Conservation (phyloP, 2,329 filamentous ascomycete species). For the Fusarium buharicum region DNA sequence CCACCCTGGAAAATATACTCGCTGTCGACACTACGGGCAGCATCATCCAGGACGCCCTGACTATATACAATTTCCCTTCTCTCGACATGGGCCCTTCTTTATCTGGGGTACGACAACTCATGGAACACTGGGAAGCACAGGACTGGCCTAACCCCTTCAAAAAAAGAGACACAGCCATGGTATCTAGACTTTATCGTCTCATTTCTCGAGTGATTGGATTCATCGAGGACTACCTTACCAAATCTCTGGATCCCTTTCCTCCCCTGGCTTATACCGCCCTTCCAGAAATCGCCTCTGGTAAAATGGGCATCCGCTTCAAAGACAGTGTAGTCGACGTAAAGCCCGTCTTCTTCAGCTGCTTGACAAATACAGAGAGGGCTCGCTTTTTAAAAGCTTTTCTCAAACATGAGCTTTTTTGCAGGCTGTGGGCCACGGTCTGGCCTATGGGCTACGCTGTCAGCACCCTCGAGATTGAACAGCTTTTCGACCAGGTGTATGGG, state of each 20-base stretch:
- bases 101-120: neutral
- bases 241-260: neutral
- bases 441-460: too few relatives aligned
- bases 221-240: constrained; percentile 2
- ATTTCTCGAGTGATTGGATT: neutral
- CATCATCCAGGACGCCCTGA: constrained; percentile 7
- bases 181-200: neutral
- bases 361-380: neutral
- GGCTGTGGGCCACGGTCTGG: neutral
- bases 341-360: neutral
- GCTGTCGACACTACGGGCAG: neutral
- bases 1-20: neutral
- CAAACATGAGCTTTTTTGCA: constrained; percentile 1
- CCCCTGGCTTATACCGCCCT: constrained; percentile 1
- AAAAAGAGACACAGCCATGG: neutral
- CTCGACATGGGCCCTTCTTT: neutral
- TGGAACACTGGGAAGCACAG: neutral
- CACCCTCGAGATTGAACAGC: too few relatives aligned
- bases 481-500: too few relatives aligned
- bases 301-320: neutral
- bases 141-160: neutral
- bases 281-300: neutral
- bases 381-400: neutral
- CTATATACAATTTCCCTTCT: neutral
- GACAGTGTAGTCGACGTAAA: neutral